Evolutionary conservation across 306 rosid genomes (phyloP), one percentile per base, ranked within the genome.

Genomic region (Herpetospermum pedunculosum): DNA sequence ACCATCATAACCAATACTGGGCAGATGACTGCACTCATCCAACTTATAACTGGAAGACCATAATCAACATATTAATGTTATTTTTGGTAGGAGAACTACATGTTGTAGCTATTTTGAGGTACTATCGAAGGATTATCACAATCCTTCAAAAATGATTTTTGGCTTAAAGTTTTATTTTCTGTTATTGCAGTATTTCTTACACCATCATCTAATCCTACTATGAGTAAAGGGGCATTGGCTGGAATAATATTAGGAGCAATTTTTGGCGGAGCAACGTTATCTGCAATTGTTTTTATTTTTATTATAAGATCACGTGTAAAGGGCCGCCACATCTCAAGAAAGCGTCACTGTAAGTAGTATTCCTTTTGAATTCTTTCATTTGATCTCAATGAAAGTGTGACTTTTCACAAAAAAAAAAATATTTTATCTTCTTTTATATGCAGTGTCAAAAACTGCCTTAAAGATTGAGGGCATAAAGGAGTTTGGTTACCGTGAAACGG

Each of bases 181-280:
- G 77, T 70, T 8, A 77, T 83, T 77, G 53, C 94, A 94, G 99
- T 0, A 43, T 6, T 41, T 58, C 0, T 7, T 70, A 1, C n/a
- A 53, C 21, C 82, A 21, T 19, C 78, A 68, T 84, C 84, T 69
- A 35, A 69, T 47, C 82, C 89, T 35, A 79, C 79, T 68, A 59
- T 95, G 79, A 79, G 96, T 80, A 85, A 75, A 4, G 92, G 93
- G 6, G 90, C 95, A 8, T 62, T 92, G 80, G 90, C 70, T 57
- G 96, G 97, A 73, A 76, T 88, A 74, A 41, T 92, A 82, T 18
- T 95, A 55, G 99, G 96, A 77, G 72, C 88, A 52, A 62, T 95
- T 78, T 97, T 90, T 6, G 82, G 80, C 75, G 96, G 96, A 11
- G 83, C 82, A 75, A 74, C 77, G 6, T 67, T 92, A 80, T 87